phyloP scores from a whole-genome alignment of 2,329 filamentous ascomycete genomes.

The Aureobasidium melanogenum region DNA sequence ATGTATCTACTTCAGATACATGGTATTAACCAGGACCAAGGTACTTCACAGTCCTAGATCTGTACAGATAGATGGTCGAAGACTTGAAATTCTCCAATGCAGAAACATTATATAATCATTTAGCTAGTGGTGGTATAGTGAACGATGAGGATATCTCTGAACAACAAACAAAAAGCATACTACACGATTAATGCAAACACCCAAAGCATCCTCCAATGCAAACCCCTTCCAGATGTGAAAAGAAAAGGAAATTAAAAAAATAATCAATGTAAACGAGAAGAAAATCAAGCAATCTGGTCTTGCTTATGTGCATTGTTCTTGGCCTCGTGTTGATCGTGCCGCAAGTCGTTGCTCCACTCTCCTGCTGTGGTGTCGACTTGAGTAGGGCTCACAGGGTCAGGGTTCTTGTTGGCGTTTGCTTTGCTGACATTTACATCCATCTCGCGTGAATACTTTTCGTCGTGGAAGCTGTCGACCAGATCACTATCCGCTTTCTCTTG shows the following conservation, averaged over 20 bases:
- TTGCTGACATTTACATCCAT: neutral
- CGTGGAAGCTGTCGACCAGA: neutral
- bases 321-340: neutral
- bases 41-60: neutral
- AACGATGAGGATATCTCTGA: neutral
- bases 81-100: neutral
- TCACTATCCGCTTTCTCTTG: neutral
- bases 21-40: neutral
- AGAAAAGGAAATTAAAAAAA: neutral
- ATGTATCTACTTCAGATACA: too few species aligned
- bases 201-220: neutral
- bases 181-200: neutral
- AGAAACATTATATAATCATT: neutral
- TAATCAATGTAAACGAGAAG: too few species aligned
- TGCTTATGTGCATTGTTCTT: neutral
- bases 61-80: neutral
- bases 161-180: neutral
- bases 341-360: conserved; percentile 13
- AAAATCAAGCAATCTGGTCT: neutral
- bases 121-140: neutral
- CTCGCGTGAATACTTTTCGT: neutral
- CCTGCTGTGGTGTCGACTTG: conserved; percentile 14
- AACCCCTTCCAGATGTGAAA: neutral
- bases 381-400: conserved; percentile 12
- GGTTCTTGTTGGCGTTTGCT: neutral